Evolutionary conservation across 352 stramenopile genomes (phyloP).

Genomic region (Phytophthora agathidicida): DNA sequence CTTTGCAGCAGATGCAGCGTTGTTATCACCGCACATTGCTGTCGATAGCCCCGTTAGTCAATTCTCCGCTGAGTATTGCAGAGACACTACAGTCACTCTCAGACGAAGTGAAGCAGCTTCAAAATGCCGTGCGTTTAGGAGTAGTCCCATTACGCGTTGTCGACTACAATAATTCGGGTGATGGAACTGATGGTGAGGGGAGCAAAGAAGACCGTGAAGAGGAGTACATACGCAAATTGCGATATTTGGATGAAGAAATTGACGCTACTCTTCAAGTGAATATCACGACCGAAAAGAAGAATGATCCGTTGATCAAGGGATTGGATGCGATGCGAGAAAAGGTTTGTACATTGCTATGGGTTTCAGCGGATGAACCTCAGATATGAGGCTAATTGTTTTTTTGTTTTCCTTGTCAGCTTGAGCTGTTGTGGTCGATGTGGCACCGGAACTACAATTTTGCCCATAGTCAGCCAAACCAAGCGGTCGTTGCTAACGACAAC

Average conservation of each 20-base stretch:
- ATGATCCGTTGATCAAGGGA: conserved; percentile 75
- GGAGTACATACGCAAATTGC: conserved; percentile 61
- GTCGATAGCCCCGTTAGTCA: conserved; percentile 61
- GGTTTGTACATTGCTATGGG: conserved; percentile 22
- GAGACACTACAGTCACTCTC: conserved; percentile 61
- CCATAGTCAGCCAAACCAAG: conserved; percentile 8
- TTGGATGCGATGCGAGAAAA: conserved; percentile 74
- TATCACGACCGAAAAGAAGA: conserved; percentile 74
- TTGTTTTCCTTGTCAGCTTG: conserved; percentile 33
- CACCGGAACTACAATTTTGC: conserved; percentile 64
- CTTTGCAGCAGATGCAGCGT: conserved; percentile 68
- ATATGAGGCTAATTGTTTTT: background rate
- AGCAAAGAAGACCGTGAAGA: conserved; percentile 46
- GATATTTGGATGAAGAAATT: conserved; percentile 72
- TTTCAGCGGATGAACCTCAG: background rate
- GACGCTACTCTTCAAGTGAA: conserved; percentile 72
- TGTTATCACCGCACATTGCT: conserved; percentile 68
- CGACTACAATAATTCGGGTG: conserved; percentile 9
- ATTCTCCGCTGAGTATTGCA: conserved; percentile 61
- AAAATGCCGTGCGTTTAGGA: conserved; percentile 53
- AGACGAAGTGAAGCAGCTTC: conserved; percentile 65
- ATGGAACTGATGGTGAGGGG: conserved; percentile 14
- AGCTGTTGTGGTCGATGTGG: conserved; percentile 68
- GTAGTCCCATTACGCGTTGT: conserved; percentile 40
- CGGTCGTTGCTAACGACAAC: background rate